phyloP scores from a whole-genome alignment of 2,329 filamentous ascomycete species.

The Elsinoe fawcettii region DNA sequence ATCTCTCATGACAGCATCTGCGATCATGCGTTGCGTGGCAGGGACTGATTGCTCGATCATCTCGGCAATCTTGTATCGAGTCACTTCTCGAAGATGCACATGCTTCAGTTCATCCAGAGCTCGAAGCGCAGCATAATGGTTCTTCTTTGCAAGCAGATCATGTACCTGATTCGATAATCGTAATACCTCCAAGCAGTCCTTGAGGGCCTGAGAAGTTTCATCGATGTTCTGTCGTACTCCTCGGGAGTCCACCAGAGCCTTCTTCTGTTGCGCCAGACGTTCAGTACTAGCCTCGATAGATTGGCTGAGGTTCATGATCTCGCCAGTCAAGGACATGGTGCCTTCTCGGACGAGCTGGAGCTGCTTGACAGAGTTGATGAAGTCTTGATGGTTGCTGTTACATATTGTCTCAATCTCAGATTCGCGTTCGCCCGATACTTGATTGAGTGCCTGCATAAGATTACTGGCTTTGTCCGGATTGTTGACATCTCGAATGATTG shows the following conservation, averaged over 20 bases:
- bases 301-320: slow-evolving; percentile 87
- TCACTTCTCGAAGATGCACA: slow-evolving; percentile 88
- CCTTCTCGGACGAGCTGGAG: slow-evolving; percentile 87
- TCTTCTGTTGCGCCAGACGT: slow-evolving; percentile 89
- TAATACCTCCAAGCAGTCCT: slow-evolving; percentile 85
- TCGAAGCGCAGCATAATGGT: slow-evolving; percentile 89
- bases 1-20: slow-evolving; percentile 93
- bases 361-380: slow-evolving; percentile 86
- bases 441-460: slow-evolving; percentile 68
- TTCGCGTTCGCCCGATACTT: slow-evolving; percentile 81
- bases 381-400: slow-evolving; percentile 93
- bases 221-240: slow-evolving; percentile 92
- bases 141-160: slow-evolving; percentile 83
- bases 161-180: slow-evolving; percentile 91
- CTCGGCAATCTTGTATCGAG: slow-evolving; percentile 88
- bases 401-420: slow-evolving; percentile 89
- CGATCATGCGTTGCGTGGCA: slow-evolving; percentile 83
- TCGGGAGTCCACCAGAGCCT: slow-evolving; percentile 83
- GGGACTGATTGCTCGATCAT: slow-evolving; percentile 95
- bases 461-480: slow-evolving; percentile 63
- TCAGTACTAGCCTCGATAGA: slow-evolving; percentile 94
- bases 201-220: slow-evolving; percentile 79
- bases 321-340: slow-evolving; percentile 77
- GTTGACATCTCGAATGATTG: slow-evolving; percentile 84
- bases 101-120: slow-evolving; percentile 93